These are phyloP conservation scores for Quercus glauca DNA, from an alignment of 306 rosid species.

Conservation along the genomic window DNA sequence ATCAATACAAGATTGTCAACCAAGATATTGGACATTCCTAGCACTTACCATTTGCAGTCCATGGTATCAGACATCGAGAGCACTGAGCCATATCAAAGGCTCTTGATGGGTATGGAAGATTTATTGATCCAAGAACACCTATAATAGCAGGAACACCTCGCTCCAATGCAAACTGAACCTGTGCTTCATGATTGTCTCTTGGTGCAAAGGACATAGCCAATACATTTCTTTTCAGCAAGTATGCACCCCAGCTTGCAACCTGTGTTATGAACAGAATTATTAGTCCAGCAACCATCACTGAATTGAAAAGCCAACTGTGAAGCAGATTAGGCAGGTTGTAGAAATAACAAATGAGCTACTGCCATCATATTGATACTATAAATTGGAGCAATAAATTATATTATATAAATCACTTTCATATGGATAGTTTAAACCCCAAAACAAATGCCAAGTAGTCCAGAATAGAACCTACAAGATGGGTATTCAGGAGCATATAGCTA, in stretches of 20 bases:
- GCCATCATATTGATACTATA: background rate
- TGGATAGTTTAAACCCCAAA: background rate
- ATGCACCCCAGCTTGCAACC: conserved; percentile 99
- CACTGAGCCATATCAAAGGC: conserved; percentile 99
- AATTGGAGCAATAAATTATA: background rate
- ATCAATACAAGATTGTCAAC: conserved; percentile 9
- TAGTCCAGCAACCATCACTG: conserved; percentile 28
- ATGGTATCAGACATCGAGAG: conserved; percentile 92
- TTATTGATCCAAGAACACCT: conserved; percentile 88
- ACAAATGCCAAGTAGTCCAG: background rate
- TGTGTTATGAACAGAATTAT: conserved; percentile 37
- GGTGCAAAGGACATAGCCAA: conserved; percentile 95
- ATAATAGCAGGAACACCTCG: conserved; percentile 94
- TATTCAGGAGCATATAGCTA: background rate
- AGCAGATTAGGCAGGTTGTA: conserved; percentile 17
- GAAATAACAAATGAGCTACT: conserved; percentile 14
- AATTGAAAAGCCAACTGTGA: conserved; percentile 12
- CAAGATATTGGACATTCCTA: conserved; percentile 8
- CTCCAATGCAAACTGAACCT: conserved; percentile 95
- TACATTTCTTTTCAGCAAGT: conserved; percentile 84
- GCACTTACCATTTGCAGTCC: conserved; percentile 83
- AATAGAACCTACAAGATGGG: background rate
- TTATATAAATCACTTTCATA: background rate
- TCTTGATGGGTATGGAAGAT: conserved; percentile 89
- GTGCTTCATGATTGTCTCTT: conserved; percentile 98